Conservation (phyloP, 371 early-diverging fungal genomes). For the Smittium culicis region DNA sequence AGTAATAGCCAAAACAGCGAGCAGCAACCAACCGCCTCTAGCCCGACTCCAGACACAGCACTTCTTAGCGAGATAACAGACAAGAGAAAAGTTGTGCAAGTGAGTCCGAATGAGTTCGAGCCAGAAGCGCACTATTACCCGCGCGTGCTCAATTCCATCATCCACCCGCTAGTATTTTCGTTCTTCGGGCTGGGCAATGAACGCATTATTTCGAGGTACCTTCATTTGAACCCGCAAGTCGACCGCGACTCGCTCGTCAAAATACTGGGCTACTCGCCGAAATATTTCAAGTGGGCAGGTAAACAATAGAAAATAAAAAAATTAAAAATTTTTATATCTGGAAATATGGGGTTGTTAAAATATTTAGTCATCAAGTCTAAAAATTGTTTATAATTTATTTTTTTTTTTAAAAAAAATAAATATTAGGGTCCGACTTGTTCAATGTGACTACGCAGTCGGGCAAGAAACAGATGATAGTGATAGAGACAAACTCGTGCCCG, state of each 20-base stretch:
- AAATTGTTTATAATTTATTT: no score
- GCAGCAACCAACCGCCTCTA: no score
- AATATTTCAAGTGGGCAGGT: slow-evolving; percentile 84
- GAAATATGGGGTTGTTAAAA: slow-evolving; percentile 5
- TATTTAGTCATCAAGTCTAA: background rate
- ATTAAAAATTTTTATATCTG: slow-evolving; percentile 17
- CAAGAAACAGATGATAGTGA: slow-evolving; percentile 88
- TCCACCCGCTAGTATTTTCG: slow-evolving; percentile 75
- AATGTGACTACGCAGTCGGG: slow-evolving; percentile 78
- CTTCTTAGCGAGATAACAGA: no score
- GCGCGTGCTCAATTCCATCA: slow-evolving; percentile 78
- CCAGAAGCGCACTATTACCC: slow-evolving; percentile 82
- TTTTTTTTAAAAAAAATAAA: no score
- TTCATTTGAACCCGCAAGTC: slow-evolving; percentile 78
- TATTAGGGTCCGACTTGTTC: slow-evolving; percentile 75
- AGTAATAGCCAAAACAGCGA: no score
- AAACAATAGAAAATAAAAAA: no score
- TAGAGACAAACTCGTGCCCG: slow-evolving; percentile 88
- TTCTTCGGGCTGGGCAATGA: slow-evolving; percentile 83
- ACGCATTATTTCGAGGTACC: slow-evolving; percentile 75
- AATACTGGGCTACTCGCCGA: slow-evolving; percentile 56
- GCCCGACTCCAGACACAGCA: no score
- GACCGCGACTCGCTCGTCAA: slow-evolving; percentile 45
- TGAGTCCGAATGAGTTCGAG: slow-evolving; percentile 66
- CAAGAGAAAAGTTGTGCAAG: slow-evolving; percentile 10